Conservation (phyloP, 2,329 filamentous ascomycete species). For the Coniosporium tulheliwenetii region DNA sequence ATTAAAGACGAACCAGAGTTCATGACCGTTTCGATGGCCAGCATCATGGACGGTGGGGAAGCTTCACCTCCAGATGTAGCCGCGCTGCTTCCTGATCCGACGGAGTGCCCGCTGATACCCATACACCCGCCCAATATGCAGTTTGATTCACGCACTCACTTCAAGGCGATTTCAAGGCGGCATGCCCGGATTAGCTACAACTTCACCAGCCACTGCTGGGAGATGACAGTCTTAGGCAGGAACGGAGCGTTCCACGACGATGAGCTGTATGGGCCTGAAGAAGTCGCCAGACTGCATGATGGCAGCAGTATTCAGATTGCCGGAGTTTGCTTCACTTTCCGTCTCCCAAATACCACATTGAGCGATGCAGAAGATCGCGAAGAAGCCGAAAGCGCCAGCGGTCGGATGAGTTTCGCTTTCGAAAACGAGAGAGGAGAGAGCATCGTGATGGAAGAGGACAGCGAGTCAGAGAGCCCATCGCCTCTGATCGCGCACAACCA, state of each 20-base stretch:
- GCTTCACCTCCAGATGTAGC: conserved; percentile 22
- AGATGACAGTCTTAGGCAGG: conserved; percentile 44
- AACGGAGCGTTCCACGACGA: conserved; percentile 59
- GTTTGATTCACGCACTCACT: conserved; percentile 32
- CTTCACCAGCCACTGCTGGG: conserved; percentile 44
- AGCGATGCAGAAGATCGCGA: conserved; percentile 41
- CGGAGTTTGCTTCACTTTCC: conserved; percentile 51
- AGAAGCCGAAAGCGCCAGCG: conserved; percentile 29
- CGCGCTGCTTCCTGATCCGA: conserved; percentile 41
- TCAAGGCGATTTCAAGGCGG: conserved; percentile 58
- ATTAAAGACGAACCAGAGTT: conserved; percentile 13
- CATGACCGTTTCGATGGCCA: background rate
- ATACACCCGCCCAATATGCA: conserved; percentile 50
- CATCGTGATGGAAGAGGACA: conserved; percentile 38
- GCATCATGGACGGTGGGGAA: background rate
- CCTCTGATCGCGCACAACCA: too few relatives aligned
- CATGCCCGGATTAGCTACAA: conserved; percentile 63
- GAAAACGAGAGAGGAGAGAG: conserved; percentile 45
- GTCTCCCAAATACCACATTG: conserved; percentile 47
- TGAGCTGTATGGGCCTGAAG: conserved; percentile 35
- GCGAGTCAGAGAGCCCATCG: conserved; percentile 16
- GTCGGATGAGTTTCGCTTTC: conserved; percentile 59
- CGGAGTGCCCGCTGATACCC: conserved; percentile 49
- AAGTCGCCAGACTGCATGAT: conserved; percentile 43
- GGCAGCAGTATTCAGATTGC: conserved; percentile 58